Evolutionary conservation across 768 basidiomycete species (phyloP).

Genomic region (Cantharellus cinnabarinus): DNA sequence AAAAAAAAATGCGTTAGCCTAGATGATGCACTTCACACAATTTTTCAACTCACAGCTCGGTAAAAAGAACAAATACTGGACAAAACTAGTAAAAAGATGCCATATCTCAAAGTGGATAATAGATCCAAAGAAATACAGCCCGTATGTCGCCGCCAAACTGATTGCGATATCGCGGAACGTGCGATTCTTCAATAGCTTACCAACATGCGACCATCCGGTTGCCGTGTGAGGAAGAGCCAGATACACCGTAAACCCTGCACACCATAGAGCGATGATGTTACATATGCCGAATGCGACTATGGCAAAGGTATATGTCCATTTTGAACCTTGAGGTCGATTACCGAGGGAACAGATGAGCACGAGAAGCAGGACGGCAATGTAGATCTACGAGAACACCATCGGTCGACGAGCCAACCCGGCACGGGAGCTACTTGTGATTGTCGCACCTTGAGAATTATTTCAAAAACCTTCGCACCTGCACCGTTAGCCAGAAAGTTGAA

Average conservation of each 20-base stretch:
- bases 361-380: slow-evolving; percentile 69
- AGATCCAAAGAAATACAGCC: slow-evolving; percentile 65
- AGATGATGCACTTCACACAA: neutral
- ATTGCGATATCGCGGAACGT: slow-evolving; percentile 66
- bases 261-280: slow-evolving; percentile 63
- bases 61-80: slow-evolving; percentile 72
- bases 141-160: slow-evolving; percentile 20
- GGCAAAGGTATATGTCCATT: slow-evolving; percentile 61
- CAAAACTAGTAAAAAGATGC: slow-evolving; percentile 90
- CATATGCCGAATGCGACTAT: slow-evolving; percentile 64
- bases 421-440: neutral
- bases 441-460: slow-evolving; percentile 43
- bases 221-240: slow-evolving; percentile 55
- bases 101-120: slow-evolving; percentile 86
- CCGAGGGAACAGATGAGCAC: slow-evolving; percentile 74
- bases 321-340: slow-evolving; percentile 72
- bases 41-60: slow-evolving; percentile 32
- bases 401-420: neutral
- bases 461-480: slow-evolving; percentile 52
- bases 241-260: slow-evolving; percentile 80
- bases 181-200: slow-evolving; percentile 40
- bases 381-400: slow-evolving; percentile 26
- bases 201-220: slow-evolving; percentile 56
- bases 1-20: neutral
- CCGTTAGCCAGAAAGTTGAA: slow-evolving; percentile 65